Evolutionary conservation across 352 stramenopile genomes (phyloP), one percentile per base, ranked within the genome.

Genomic region (Phytophthora multivora): DNA sequence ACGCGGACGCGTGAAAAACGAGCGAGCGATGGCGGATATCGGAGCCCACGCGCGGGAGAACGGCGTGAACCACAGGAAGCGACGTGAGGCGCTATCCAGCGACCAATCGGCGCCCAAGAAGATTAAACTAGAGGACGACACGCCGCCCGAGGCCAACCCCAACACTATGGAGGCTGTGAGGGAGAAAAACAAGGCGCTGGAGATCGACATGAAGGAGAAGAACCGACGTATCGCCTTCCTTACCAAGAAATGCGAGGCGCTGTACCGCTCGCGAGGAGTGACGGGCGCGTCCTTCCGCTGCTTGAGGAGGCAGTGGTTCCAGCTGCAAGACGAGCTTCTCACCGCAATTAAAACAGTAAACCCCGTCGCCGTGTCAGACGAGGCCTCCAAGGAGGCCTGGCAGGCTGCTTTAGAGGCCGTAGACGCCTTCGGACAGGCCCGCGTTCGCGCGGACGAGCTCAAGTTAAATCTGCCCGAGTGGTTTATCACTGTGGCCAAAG

Each of bases 161-260:
- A 89, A 91, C 56, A 86, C 80, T 6, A 80, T 93, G 41, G 82
- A 90, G 54, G 75, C 77, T 5, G 83, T 95, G 45, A 75, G 72
- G 12, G 78, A 92, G 54, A 80, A 81, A 42, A 95, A 95, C 69
- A 76, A 74, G 43, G 83, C 83, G 33, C 60, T 95, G 73, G 77
- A 81, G 61, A 73, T 92, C 33, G 81, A 92, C 25, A 62, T 93
- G 59, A 71, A 75, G 46, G 87, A 95, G 61, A 95, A 95, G 60
- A 95, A 93, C 59, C 82, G 85, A 10, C 83, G 87, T 5, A 90
- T 93, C 30, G 40, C 66, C 31, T 92, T 87, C 40, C 48, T 95
- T 21, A 67, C 73, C 35, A 56, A 68, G 7, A 93, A 89, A 49
- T 93, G 83, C 71, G 77, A 91, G 66, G 59, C 79, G 33, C 61